Percentiles rank a stretch among this genome's conserved stretches.
phyloP scores from a whole-genome alignment of 352 stramenopile species.

The Pythium aristosporum region DNA sequence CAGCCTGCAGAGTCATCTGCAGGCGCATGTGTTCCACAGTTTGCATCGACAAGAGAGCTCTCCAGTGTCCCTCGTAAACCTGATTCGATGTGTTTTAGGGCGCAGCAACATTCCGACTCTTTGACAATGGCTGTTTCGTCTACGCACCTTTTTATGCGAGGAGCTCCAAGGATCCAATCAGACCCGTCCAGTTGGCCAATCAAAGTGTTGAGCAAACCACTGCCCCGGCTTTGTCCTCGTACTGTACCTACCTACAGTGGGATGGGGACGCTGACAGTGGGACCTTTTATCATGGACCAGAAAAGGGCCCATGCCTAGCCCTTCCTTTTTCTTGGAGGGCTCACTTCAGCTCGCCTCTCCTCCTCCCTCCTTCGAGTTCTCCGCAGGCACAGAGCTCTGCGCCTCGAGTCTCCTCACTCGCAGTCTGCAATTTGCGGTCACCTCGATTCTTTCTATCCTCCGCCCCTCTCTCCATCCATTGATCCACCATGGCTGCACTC shows the following conservation, averaged over 20 bases:
- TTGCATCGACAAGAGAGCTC: not conserved
- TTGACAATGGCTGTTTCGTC: slow-evolving; percentile 19
- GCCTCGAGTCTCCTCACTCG: slow-evolving; percentile 8
- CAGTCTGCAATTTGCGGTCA: slow-evolving; percentile 25
- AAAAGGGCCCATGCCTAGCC: slow-evolving; percentile 7
- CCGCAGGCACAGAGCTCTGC: not conserved
- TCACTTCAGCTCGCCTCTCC: slow-evolving; percentile 12
- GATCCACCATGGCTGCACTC: slow-evolving; percentile 24
- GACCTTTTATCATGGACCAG: not conserved
- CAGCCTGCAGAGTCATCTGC: too few relatives aligned
- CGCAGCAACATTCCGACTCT: slow-evolving; percentile 21
- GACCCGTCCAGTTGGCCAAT: slow-evolving; percentile 11
- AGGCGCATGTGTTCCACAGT: too few relatives aligned
- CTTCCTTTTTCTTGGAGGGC: slow-evolving; percentile 14
- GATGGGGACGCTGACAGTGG: not conserved
- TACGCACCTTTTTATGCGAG: slow-evolving; percentile 1
- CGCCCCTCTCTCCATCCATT: not conserved
- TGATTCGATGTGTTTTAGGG: slow-evolving; percentile 11
- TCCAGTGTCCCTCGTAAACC: not conserved
- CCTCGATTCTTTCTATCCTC: not conserved
- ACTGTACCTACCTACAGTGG: slow-evolving; percentile 11
- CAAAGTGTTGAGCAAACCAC: not conserved
- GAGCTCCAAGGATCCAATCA: slow-evolving; percentile 1
- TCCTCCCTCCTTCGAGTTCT: not conserved
- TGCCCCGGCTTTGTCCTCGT: not conserved